Evolutionary conservation across 2,329 filamentous ascomycete species (phyloP).

Genomic region (Epichloe hybrida): DNA sequence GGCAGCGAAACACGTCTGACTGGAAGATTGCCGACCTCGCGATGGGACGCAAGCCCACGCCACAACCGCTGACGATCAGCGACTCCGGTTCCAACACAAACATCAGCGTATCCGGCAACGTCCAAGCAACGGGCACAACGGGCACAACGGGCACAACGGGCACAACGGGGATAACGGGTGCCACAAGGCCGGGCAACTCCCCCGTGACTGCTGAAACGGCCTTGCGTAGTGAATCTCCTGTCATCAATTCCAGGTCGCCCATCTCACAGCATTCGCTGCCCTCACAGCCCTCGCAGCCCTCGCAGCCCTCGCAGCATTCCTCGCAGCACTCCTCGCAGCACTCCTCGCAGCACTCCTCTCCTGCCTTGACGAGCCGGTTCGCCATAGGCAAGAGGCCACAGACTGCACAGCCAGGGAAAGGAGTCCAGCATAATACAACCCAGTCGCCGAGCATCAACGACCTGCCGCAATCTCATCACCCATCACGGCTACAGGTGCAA

Average conservation of each 20-base stretch:
- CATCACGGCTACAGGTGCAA: conserved; percentile 7
- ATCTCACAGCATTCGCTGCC: conserved; percentile 15
- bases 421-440: conserved; percentile 6
- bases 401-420: conserved; percentile 10
- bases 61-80: conserved; percentile 42
- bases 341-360: conserved; percentile 16
- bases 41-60: conserved; percentile 46
- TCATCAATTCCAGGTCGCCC: conserved; percentile 20
- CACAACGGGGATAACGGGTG: neutral
- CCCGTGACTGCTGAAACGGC: conserved; percentile 3
- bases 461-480: conserved; percentile 7
- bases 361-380: conserved; percentile 30
- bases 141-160: neutral
- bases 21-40: conserved; percentile 3
- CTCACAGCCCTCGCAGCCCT: neutral
- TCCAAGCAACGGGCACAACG: neutral
- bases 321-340: neutral
- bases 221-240: conserved; percentile 1
- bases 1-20: neutral
- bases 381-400: conserved; percentile 17
- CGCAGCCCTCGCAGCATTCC: neutral
- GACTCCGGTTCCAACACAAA: conserved; percentile 22
- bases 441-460: conserved; percentile 8
- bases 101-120: conserved; percentile 10
- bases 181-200: neutral